These are phyloP conservation scores for Hibiscus tridactylites DNA, from an alignment of 345 rosid species.

Conservation along the genomic window DNA sequence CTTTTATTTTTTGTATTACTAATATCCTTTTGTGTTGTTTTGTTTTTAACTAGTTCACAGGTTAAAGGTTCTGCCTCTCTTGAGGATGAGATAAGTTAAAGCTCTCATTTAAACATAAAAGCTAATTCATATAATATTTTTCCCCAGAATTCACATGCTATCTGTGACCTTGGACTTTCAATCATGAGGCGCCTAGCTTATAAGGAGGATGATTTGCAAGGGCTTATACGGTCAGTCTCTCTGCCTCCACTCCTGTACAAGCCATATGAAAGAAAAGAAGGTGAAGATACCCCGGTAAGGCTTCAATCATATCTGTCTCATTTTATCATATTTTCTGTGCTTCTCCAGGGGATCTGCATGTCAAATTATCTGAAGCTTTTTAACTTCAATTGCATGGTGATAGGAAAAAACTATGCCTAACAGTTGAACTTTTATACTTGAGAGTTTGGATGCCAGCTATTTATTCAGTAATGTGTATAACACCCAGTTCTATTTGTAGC, in stretches of 20 bases:
- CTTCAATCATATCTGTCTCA: background rate
- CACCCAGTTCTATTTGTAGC: background rate
- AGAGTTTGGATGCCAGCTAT: background rate
- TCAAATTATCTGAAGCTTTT: background rate
- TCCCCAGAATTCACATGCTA: constrained; percentile 78
- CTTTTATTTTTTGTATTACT: background rate
- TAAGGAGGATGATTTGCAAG: constrained; percentile 41
- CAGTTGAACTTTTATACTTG: background rate
- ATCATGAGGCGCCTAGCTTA: constrained; percentile 28
- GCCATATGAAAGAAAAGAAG: constrained; percentile 43
- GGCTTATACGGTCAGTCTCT: constrained; percentile 27
- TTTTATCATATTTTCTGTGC: background rate
- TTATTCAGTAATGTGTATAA: background rate
- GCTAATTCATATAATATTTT: constrained; percentile 19
- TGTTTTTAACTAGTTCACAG: constrained; percentile 4
- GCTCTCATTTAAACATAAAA: background rate
- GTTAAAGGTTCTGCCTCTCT: background rate
- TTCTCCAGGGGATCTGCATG: background rate
- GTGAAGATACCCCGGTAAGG: constrained; percentile 50
- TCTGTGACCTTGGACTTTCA: constrained; percentile 60
- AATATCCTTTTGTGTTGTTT: background rate
- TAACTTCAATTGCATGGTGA: background rate
- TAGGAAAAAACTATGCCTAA: background rate
- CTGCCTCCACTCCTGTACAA: constrained; percentile 67
- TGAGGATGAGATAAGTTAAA: background rate